Evolutionary conservation across 2,329 filamentous ascomycete genomes (phyloP).

Genomic region (Diatrype stigma): DNA sequence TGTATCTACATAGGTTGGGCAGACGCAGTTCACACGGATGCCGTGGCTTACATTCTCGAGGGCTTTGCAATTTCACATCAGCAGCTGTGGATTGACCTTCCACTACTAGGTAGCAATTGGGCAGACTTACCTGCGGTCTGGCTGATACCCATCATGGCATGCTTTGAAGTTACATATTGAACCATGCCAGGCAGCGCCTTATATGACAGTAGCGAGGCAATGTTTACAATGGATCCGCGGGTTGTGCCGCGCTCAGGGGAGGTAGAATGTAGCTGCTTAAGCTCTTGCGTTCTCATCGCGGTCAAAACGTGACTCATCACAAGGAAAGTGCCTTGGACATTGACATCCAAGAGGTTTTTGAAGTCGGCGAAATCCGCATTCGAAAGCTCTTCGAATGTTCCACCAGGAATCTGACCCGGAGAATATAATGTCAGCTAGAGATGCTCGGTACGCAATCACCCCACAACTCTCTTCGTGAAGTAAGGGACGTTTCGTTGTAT

Average conservation of each 20-base stretch:
- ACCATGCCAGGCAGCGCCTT: not conserved
- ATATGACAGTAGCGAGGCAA: slow-evolving; percentile 6
- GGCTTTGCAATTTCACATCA: not conserved
- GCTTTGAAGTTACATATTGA: slow-evolving; percentile 7
- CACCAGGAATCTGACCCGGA: not conserved
- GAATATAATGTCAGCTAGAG: not conserved
- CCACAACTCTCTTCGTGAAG: not conserved
- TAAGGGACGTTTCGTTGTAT: too few species aligned
- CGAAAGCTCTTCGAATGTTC: not conserved
- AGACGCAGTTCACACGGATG: slow-evolving; percentile 11
- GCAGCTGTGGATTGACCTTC: too few species aligned
- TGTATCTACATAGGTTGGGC: slow-evolving; percentile 7
- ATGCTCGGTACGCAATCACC: too few species aligned
- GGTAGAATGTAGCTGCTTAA: not conserved
- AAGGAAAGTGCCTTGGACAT: slow-evolving; percentile 11
- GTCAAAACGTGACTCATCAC: slow-evolving; percentile 6
- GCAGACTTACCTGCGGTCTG: slow-evolving; percentile 7
- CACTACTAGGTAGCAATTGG: not conserved
- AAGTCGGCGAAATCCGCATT: slow-evolving; percentile 4
- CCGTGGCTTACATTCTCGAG: slow-evolving; percentile 2
- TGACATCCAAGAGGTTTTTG: slow-evolving; percentile 3
- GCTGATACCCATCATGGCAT: slow-evolving; percentile 8
- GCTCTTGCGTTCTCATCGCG: slow-evolving; percentile 12
- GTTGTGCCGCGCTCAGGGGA: slow-evolving; percentile 4
- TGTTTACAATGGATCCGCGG: slow-evolving; percentile 10